Evolutionary conservation across 345 rosid genomes (phyloP).

Genomic region (Boechera retrofracta): DNA sequence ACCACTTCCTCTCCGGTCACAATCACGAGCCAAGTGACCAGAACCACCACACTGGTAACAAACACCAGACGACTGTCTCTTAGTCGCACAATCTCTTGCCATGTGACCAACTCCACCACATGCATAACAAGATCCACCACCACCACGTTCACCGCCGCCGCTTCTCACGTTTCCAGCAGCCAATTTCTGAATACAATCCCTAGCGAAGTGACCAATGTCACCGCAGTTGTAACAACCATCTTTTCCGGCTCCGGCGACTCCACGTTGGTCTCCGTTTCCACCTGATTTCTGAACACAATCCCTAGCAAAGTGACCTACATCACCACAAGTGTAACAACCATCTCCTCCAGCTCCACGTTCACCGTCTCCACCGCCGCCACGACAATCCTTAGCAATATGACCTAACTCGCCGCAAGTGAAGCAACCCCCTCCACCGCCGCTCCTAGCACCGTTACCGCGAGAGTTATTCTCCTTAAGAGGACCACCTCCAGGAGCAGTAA

Average conservation of each 20-base stretch:
- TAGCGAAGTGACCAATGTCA: slow-evolving; percentile 41
- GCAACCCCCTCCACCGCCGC: slow-evolving; percentile 46
- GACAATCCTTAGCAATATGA: slow-evolving; percentile 50
- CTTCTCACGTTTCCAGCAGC: slow-evolving; percentile 26
- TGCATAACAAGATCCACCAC: slow-evolving; percentile 54
- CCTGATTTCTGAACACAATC: slow-evolving; percentile 44
- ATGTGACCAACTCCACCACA: slow-evolving; percentile 68
- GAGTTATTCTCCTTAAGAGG: slow-evolving; percentile 39
- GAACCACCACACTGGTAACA: slow-evolving; percentile 50
- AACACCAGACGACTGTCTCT: slow-evolving; percentile 28
- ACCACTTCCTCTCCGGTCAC: slow-evolving; percentile 42
- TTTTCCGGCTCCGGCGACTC: not conserved
- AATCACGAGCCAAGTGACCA: slow-evolving; percentile 55
- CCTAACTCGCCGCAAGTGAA: slow-evolving; percentile 44
- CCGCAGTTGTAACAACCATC: slow-evolving; percentile 45
- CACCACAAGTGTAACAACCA: slow-evolving; percentile 53
- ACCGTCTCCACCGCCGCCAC: not conserved
- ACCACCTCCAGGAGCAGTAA: slow-evolving; percentile 51
- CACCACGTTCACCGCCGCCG: slow-evolving; percentile 34
- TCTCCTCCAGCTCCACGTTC: slow-evolving; percentile 35
- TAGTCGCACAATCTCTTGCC: slow-evolving; percentile 63
- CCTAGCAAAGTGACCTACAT: slow-evolving; percentile 53
- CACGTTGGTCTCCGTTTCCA: slow-evolving; percentile 28
- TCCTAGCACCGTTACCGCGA: slow-evolving; percentile 37
- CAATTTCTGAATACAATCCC: slow-evolving; percentile 41